Conservation (phyloP, 1,139 yeast species). For the Sugiyamaella castrensis region DNA sequence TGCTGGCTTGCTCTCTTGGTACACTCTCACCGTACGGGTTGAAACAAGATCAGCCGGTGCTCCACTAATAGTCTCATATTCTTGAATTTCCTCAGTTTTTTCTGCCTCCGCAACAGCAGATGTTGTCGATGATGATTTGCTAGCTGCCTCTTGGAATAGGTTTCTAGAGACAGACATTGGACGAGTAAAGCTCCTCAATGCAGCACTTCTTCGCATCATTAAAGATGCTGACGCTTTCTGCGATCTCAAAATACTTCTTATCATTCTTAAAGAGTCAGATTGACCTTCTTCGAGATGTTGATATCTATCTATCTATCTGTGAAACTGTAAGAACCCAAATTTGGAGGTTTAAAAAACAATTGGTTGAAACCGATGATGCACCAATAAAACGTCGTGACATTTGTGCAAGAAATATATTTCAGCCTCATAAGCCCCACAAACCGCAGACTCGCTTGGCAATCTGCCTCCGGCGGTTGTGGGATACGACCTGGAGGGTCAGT, state of each 20-base stretch:
- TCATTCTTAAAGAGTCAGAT: not conserved
- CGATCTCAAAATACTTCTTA: constrained; percentile 7
- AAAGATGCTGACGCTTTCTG: not conserved
- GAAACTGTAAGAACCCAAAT: too few relatives aligned
- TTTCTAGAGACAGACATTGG: not conserved
- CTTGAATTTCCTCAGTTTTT: constrained; percentile 36
- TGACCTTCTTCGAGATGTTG: too few relatives aligned
- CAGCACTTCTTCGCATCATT: not conserved
- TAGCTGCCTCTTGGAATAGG: constrained; percentile 4
- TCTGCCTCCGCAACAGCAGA: constrained; percentile 8
- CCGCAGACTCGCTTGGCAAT: too few relatives aligned
- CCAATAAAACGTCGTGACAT: too few relatives aligned
- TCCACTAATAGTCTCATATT: constrained; percentile 65
- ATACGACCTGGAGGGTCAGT: too few relatives aligned
- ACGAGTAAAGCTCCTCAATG: not conserved
- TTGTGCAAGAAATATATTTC: too few relatives aligned
- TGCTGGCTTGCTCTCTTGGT: constrained; percentile 73
- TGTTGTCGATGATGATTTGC: not conserved
- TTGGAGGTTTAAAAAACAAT: too few relatives aligned
- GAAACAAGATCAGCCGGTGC: constrained; percentile 68
- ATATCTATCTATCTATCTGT: too few relatives aligned
- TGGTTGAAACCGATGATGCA: too few relatives aligned
- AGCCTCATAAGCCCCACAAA: too few relatives aligned
- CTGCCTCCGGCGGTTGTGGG: too few relatives aligned
- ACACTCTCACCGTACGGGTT: constrained; percentile 71